A percentile compares a stretch with the other conserved stretches of the same genome.
Conservation (phyloP, 176 grass and related monocot species). For the Juncus effusus region DNA sequence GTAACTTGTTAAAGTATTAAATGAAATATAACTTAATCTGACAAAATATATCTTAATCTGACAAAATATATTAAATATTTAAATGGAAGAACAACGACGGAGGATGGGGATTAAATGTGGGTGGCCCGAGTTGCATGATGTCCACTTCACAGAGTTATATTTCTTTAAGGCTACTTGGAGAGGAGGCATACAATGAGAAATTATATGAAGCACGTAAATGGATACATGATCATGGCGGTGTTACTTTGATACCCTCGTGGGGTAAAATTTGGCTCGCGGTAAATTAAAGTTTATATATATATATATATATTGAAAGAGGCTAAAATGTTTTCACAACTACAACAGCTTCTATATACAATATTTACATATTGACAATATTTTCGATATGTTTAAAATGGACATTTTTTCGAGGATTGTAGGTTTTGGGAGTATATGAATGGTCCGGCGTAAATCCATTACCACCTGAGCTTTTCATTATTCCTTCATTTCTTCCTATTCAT, state of each 20-base stretch:
- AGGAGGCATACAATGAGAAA: slow-evolving; percentile 26
- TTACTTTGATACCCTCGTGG: slow-evolving; percentile 47
- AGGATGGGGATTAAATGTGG: slow-evolving; percentile 58
- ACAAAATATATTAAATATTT: not conserved
- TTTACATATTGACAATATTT: not conserved
- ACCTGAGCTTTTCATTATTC: too few species aligned
- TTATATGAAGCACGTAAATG: slow-evolving; percentile 49
- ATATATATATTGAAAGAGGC: not conserved
- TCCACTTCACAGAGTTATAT: slow-evolving; percentile 48
- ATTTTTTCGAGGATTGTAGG: slow-evolving; percentile 18
- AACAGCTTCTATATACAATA: not conserved
- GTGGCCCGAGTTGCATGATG: slow-evolving; percentile 11
- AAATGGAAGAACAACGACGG: slow-evolving; percentile 54
- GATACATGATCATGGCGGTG: slow-evolving; percentile 3
- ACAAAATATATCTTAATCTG: not conserved
- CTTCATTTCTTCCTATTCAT: slow-evolving; percentile 35
- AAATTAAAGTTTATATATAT: slow-evolving; percentile 6
- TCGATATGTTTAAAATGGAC: not conserved
- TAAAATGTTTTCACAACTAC: not conserved
- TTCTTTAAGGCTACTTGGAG: slow-evolving; percentile 54
- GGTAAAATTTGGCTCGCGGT: slow-evolving; percentile 65
- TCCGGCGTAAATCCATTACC: slow-evolving; percentile 2
- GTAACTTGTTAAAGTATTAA: too few species aligned
- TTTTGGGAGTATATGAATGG: slow-evolving; percentile 76
- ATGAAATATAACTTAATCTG: too few species aligned